These are phyloP conservation scores for Tritrichomonas foetus DNA, from an alignment of 208 protist genomes.

Conservation along the genomic window DNA sequence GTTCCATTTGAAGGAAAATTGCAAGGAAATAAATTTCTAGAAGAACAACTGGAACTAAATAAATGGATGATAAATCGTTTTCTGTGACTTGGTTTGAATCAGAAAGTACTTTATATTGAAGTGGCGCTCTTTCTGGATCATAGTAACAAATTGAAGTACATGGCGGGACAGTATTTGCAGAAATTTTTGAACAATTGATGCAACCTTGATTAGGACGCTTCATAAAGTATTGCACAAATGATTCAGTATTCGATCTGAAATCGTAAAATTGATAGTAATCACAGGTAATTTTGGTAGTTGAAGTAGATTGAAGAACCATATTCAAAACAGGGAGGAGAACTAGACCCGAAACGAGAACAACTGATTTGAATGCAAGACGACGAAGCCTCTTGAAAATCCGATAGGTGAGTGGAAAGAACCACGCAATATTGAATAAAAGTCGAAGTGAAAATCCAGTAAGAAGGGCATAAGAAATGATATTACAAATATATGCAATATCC, in stretches of 20 bases:
- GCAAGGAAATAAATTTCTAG: background rate
- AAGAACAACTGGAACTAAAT: background rate
- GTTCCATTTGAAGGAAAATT: background rate
- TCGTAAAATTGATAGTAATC: background rate
- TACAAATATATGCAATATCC: background rate
- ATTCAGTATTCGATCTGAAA: background rate
- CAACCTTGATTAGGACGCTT: background rate
- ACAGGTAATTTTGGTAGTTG: background rate
- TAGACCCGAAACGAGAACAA: background rate
- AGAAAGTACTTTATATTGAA: background rate
- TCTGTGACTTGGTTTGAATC: background rate
- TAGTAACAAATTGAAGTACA: background rate
- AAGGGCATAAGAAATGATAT: background rate
- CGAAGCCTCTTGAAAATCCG: background rate
- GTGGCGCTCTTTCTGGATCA: background rate
- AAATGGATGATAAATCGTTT: background rate
- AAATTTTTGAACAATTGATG: background rate
- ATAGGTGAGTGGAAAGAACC: background rate
- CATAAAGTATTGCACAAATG: background rate
- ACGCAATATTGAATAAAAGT: background rate
- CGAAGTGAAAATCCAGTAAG: background rate
- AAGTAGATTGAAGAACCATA: background rate
- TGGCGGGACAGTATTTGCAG: background rate
- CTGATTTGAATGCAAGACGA: background rate
- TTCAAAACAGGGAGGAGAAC: slow-evolving; percentile 27